Conservation (phyloP, 2,329 filamentous ascomycete species). For the Pestalotiopsis sp. region DNA sequence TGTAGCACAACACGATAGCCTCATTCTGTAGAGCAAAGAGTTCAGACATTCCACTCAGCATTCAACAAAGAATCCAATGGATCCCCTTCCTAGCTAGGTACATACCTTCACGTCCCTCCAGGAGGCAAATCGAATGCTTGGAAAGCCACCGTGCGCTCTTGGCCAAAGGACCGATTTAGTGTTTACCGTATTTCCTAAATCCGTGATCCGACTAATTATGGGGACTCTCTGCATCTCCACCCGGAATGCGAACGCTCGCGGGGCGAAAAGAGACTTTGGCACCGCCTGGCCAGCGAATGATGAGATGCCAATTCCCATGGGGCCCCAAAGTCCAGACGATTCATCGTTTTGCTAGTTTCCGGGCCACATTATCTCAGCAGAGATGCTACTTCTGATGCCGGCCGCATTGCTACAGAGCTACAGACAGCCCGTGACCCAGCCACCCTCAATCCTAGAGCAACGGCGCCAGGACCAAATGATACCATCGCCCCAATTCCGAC, state of each 20-base stretch:
- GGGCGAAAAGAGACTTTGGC: neutral
- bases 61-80: neutral
- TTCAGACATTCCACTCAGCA: neutral
- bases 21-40: neutral
- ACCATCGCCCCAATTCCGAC: slow-evolving; percentile 1
- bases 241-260: neutral
- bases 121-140: neutral
- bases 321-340: slow-evolving; percentile 6
- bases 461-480: neutral
- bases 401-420: no score
- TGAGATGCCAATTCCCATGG: slow-evolving; percentile 3
- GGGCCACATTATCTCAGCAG: neutral
- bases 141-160: neutral
- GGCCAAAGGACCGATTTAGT: neutral
- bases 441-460: neutral
- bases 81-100: no score
- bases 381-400: no score
- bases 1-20: neutral
- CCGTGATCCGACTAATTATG: neutral
- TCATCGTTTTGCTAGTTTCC: neutral
- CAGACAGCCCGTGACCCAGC: no score
- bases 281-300: neutral
- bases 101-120: neutral
- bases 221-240: neutral
- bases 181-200: neutral